phyloP scores from a whole-genome alignment of 371 early-diverging fungal species.

The Parasitella parasitica region DNA sequence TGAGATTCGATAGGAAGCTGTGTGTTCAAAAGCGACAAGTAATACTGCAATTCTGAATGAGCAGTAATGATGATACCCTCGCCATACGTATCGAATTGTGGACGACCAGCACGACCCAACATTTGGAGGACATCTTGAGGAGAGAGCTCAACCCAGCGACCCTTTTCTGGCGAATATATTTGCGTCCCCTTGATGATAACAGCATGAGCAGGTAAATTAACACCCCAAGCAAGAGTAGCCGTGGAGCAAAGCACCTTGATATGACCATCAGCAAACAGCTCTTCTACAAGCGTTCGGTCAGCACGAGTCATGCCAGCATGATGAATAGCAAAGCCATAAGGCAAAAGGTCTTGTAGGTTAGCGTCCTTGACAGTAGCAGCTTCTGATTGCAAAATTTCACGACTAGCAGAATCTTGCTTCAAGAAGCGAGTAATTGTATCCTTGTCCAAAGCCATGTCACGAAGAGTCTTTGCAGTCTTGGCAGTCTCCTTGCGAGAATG shows the following conservation, averaged over 20 bases:
- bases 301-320: conserved; percentile 98
- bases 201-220: conserved; percentile 99
- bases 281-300: conserved; percentile 95
- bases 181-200: conserved; percentile 99
- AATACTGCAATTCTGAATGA: conserved; percentile 91
- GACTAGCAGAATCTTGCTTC: conserved; percentile 73
- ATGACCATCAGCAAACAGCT: conserved; percentile 89
- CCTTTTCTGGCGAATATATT: conserved; percentile 95
- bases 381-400: conserved; percentile 84
- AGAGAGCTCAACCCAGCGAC: conserved; percentile 90
- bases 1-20: conserved; percentile 98
- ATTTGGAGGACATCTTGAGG: conserved; percentile 98
- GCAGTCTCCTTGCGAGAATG: conserved; percentile 98
- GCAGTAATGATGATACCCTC: conserved; percentile 98
- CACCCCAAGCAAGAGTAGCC: conserved; percentile 99
- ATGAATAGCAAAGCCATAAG: conserved; percentile 97
- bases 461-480: conserved; percentile 87
- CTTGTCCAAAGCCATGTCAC: conserved; percentile 89
- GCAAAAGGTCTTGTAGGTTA: conserved; percentile 85
- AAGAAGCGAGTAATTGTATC: conserved; percentile 82
- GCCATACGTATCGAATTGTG: conserved; percentile 96
- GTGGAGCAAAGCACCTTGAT: conserved; percentile 97
- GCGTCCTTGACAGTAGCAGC: conserved; percentile 79
- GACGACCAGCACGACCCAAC: conserved; percentile 99
- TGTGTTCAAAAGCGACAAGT: conserved; percentile 90